A percentile compares a stretch with the other conserved stretches of the same genome.
Evolutionary conservation across 306 rosid genomes (phyloP).

Genomic region (Abrus pulchellus): DNA sequence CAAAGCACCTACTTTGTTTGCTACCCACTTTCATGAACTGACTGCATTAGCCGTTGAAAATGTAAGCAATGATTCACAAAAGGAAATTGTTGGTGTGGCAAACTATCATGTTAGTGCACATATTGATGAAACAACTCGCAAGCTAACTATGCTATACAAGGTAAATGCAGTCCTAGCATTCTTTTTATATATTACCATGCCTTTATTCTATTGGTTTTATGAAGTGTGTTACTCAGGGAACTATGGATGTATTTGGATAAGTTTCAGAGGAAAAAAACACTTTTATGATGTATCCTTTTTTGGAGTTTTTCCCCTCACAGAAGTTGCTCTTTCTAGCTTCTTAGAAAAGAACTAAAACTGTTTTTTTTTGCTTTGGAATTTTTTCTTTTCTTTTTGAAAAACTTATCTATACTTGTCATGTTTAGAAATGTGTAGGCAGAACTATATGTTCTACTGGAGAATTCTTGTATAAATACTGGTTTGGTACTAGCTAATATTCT

Average conservation of each 20-base stretch:
- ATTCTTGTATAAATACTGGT: too few relatives aligned
- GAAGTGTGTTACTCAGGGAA: constrained; percentile 22
- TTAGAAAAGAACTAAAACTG: background rate
- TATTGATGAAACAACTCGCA: constrained; percentile 87
- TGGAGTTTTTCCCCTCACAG: background rate
- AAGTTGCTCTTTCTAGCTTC: constrained; percentile 8
- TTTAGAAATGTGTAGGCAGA: too few relatives aligned
- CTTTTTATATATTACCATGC: constrained; percentile 12
- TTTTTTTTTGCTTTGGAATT: background rate
- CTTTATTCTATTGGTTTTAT: constrained; percentile 19
- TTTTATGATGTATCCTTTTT: background rate
- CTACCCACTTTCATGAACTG: constrained; percentile 97
- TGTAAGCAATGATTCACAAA: constrained; percentile 54
- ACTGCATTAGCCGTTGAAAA: constrained; percentile 81
- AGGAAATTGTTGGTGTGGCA: constrained; percentile 78
- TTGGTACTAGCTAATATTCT: too few relatives aligned
- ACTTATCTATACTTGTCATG: background rate
- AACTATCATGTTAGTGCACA: constrained; percentile 98
- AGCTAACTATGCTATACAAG: constrained; percentile 96
- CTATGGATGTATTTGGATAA: background rate
- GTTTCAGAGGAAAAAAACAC: background rate
- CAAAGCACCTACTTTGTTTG: constrained; percentile 92
- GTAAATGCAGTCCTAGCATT: constrained; percentile 57
- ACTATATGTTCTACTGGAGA: too few relatives aligned
- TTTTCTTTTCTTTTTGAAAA: background rate